Percentiles rank a stretch among this genome's conserved stretches.
Conservation (phyloP, 768 basidiomycete species). For the Hypsizygus marmoreus region DNA sequence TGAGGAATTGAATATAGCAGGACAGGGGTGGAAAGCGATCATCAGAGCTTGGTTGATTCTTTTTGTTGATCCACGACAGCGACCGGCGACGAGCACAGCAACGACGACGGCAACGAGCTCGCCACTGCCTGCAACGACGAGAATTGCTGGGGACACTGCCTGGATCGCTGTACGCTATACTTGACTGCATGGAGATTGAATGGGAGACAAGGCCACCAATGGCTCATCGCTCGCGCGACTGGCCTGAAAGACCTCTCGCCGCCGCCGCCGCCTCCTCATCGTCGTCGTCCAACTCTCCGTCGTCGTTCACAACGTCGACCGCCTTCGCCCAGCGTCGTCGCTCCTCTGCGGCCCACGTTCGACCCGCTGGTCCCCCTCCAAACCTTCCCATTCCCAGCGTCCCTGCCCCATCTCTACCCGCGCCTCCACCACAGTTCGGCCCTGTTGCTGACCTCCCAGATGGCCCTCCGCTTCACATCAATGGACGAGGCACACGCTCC, state of each 20-base stretch:
- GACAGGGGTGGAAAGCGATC: conserved; percentile 14
- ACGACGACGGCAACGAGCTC: conserved; percentile 11
- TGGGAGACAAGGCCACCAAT: conserved; percentile 32
- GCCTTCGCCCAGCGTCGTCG: conserved; percentile 59
- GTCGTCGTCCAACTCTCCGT: conserved; percentile 30
- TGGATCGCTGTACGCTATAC: conserved; percentile 1
- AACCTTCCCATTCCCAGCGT: conserved; percentile 73
- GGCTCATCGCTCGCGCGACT: conserved; percentile 33
- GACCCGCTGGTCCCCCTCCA: conserved; percentile 73
- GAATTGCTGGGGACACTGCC: neutral
- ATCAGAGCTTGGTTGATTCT: conserved; percentile 22
- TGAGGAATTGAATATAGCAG: conserved; percentile 10
- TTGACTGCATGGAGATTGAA: conserved; percentile 38
- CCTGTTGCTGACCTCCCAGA: conserved; percentile 23
- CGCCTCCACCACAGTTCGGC: conserved; percentile 20
- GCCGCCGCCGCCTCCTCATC: conserved; percentile 34
- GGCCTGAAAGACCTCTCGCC: conserved; percentile 34
- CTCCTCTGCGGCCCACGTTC: conserved; percentile 62
- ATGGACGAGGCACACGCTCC: conserved; percentile 31
- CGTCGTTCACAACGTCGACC: conserved; percentile 27
- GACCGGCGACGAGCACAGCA: conserved; percentile 16
- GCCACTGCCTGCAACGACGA: neutral
- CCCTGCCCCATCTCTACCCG: conserved; percentile 47
- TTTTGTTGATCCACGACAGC: conserved; percentile 18
- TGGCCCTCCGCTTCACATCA: conserved; percentile 23